phyloP scores from a whole-genome alignment of 768 basidiomycete species.

The Cystobasidium onofrii region DNA sequence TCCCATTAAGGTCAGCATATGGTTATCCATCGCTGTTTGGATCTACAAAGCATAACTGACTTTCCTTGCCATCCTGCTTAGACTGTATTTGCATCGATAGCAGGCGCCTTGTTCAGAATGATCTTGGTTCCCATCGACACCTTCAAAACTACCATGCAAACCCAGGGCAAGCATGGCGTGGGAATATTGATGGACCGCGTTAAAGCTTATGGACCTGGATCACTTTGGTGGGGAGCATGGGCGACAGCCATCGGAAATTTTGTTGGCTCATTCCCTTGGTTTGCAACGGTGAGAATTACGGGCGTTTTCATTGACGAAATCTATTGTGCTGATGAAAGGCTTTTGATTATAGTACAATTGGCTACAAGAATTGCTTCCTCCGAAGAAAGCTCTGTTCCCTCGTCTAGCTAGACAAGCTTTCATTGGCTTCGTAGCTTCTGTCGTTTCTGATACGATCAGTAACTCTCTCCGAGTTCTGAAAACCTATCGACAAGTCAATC shows the following conservation, averaged over 20 bases:
- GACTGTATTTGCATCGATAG: slow-evolving; percentile 67
- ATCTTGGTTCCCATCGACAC: slow-evolving; percentile 88
- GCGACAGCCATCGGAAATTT: slow-evolving; percentile 73
- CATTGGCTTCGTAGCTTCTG: slow-evolving; percentile 80
- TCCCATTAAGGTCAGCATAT: background rate
- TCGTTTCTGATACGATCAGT: slow-evolving; percentile 73
- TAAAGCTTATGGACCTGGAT: slow-evolving; percentile 39
- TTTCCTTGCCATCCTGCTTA: slow-evolving; percentile 42
- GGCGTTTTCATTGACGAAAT: background rate
- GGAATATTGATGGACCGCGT: slow-evolving; percentile 62
- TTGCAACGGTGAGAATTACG: slow-evolving; percentile 40
- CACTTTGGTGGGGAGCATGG: slow-evolving; percentile 39
- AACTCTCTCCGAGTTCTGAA: slow-evolving; percentile 89
- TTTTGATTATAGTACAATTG: slow-evolving; percentile 36
- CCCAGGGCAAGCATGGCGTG: slow-evolving; percentile 67
- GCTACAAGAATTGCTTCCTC: slow-evolving; percentile 25
- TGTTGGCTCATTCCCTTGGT: slow-evolving; percentile 86
- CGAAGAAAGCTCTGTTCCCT: slow-evolving; percentile 52
- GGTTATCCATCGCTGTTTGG: background rate
- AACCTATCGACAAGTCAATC: slow-evolving; percentile 88
- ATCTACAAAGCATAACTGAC: too few relatives aligned
- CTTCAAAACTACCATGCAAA: slow-evolving; percentile 84
- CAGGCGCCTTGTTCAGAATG: slow-evolving; percentile 80
- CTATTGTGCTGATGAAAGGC: background rate
- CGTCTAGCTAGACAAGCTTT: slow-evolving; percentile 74